Base-by-base conservation (phyloP, 768 basidiomycete species). In the Kwoniella shandongensis region DNA sequence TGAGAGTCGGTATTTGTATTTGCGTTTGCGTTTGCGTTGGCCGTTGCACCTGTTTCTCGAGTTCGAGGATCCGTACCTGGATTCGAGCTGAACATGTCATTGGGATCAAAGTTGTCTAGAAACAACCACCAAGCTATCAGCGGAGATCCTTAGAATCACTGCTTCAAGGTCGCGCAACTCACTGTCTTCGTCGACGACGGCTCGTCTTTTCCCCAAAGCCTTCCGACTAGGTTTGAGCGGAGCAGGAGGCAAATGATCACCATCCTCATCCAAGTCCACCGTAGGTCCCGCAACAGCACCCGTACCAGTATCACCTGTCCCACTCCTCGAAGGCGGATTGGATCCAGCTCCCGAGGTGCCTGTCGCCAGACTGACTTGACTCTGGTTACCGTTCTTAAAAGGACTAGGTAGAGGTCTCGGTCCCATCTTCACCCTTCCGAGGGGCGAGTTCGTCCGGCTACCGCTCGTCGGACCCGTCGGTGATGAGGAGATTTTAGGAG, bases 161-260 rank as follows among this genome's bases (percentile, higher is more conserved):
- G 6, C 39, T 32, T 22, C 35, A 51, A 80, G 83, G 77, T 32
- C 83, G 83, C 25, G 75, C 57, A 8, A 79, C 46, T 84, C 83
- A 35, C 76, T 73, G 20, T 66, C 66, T 40, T 83, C 83, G 8
- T 67, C 66, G 0, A 59, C 58, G 1, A 85, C 76, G 15, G 86
- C 83, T 65, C 80, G 82, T 64, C 88, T 82, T 79, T 94, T 96
- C 17, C 91, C 91, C 1, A 92, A 81, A 3, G 91, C 90, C 74
- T 93, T 96, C 32, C 83, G 87, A 72, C 89, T 91, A 0, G 88
- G 91, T 62, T 81, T 81, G 11, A 80, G 67, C n/a, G 82, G 83
- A 17, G 58, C 65, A 12, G 58, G 48, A 7, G 62, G 60, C 45
- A 65, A 44, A 3, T 62, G 51, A 8, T 61, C 56, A 7, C 69